Evolutionary conservation across 805 yeast species (phyloP).

Genomic region (Lipomyces spencermartinsiae): DNA sequence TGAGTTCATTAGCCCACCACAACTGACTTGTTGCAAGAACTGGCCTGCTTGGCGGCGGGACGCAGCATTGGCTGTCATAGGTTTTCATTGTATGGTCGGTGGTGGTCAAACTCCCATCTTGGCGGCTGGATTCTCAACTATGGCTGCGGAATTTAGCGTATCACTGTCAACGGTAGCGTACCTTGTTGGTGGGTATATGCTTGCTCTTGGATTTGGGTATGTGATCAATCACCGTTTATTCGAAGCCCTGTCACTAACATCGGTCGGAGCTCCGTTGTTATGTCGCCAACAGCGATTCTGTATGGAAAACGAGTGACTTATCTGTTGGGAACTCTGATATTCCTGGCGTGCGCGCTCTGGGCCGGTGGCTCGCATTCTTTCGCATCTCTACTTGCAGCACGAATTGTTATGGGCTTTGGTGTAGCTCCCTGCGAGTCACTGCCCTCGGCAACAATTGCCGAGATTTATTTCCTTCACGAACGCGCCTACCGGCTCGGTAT

Average conservation of each 20-base stretch:
- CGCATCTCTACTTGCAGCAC: conserved; percentile 61
- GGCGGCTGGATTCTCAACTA: conserved; percentile 59
- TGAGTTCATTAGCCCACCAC: background rate
- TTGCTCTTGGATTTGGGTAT: conserved; percentile 60
- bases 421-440: conserved; percentile 66
- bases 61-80: conserved; percentile 57
- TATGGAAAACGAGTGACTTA: conserved; percentile 66
- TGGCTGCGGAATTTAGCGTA: conserved; percentile 54
- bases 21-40: conserved; percentile 43
- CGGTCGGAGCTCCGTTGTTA: conserved; percentile 49
- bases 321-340: conserved; percentile 54
- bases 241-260: background rate
- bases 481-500: conserved; percentile 65
- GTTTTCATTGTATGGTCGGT: conserved; percentile 63
- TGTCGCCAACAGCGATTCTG: conserved; percentile 62
- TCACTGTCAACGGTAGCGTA: conserved; percentile 55
- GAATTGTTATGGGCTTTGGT: conserved; percentile 65
- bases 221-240: background rate
- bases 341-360: conserved; percentile 61
- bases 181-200: conserved; percentile 65
- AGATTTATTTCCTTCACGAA: conserved; percentile 65
- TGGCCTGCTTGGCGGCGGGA: conserved; percentile 70
- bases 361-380: conserved; percentile 58
- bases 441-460: conserved; percentile 66
- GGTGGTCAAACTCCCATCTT: conserved; percentile 69